Evolutionary conservation across 139 green algal species (phyloP).

Genomic region (Chlorella sp.): DNA sequence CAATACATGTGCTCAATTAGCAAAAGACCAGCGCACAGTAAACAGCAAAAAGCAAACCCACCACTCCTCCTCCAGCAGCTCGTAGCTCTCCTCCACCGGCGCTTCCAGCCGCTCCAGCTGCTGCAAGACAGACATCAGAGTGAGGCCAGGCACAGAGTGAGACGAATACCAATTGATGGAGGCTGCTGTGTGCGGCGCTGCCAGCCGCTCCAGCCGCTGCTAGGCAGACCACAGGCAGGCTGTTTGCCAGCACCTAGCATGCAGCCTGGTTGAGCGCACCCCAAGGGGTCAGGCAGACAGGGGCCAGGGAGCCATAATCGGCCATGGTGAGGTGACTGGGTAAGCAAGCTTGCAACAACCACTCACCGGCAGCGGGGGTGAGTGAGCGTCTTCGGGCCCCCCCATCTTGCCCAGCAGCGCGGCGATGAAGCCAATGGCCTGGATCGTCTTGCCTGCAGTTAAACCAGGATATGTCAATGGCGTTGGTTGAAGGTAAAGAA

Average conservation of each 20-base stretch:
- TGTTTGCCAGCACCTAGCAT: too few species aligned
- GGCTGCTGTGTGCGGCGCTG: too few species aligned
- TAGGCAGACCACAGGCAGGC: too few species aligned
- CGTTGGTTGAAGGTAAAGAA: too few species aligned
- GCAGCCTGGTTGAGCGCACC: not conserved
- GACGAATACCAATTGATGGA: too few species aligned
- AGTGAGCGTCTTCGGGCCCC: not conserved
- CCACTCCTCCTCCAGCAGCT: too few species aligned
- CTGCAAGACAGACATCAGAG: not conserved
- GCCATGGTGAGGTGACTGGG: not conserved
- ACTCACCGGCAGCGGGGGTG: slow-evolving; percentile 11
- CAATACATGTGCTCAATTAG: too few species aligned
- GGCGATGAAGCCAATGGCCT: slow-evolving; percentile 75
- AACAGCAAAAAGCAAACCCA: too few species aligned
- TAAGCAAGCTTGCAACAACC: not conserved
- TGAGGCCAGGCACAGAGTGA: too few species aligned
- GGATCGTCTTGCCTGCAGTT: slow-evolving; percentile 75
- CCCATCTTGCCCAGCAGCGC: slow-evolving; percentile 71
- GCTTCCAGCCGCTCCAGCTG: not conserved
- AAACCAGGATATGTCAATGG: too few species aligned
- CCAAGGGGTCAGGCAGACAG: not conserved
- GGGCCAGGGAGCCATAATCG: not conserved
- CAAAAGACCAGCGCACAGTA: too few species aligned
- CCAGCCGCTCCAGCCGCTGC: not conserved
- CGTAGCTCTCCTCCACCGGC: too few species aligned